Conservation (phyloP, 495 filamentous ascomycete genomes). For the Beverwykella pulmonaria region DNA sequence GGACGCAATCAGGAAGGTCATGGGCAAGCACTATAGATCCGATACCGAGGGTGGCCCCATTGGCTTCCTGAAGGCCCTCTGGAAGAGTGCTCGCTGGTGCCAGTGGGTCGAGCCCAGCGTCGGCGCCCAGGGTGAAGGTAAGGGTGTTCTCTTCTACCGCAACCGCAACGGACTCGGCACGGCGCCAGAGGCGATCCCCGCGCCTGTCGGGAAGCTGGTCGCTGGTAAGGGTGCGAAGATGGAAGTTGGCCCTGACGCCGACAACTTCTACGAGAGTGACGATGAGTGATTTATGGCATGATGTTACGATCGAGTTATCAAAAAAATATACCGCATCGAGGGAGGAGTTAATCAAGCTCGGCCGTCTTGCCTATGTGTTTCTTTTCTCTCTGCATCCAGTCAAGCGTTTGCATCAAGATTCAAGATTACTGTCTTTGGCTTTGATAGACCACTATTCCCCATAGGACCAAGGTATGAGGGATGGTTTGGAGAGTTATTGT, state of each 20-base stretch:
- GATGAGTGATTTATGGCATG: conserved; percentile 20
- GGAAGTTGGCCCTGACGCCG: conserved; percentile 36
- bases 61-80: conserved; percentile 58
- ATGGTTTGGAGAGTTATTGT: conserved; percentile 17
- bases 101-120: conserved; percentile 73
- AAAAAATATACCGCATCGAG: not conserved
- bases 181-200: conserved; percentile 39
- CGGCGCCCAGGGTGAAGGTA: conserved; percentile 57
- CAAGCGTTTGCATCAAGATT: conserved; percentile 6
- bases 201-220: conserved; percentile 29
- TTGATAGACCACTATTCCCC: conserved; percentile 23
- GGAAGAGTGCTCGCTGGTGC: conserved; percentile 67
- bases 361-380: not conserved
- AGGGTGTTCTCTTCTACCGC: conserved; percentile 71
- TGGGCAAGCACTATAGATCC: conserved; percentile 79
- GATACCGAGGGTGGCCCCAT: conserved; percentile 65
- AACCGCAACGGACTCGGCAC: conserved; percentile 64
- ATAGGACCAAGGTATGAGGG: not conserved
- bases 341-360: not conserved
- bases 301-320: conserved; percentile 2
- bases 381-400: not conserved
- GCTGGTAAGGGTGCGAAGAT: conserved; percentile 35
- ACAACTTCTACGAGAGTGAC: conserved; percentile 3
- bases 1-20: conserved; percentile 78
- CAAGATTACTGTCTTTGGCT: not conserved